Evolutionary conservation across 2,329 filamentous ascomycete genomes (phyloP).

Genomic region (Botrytis fragariae): DNA sequence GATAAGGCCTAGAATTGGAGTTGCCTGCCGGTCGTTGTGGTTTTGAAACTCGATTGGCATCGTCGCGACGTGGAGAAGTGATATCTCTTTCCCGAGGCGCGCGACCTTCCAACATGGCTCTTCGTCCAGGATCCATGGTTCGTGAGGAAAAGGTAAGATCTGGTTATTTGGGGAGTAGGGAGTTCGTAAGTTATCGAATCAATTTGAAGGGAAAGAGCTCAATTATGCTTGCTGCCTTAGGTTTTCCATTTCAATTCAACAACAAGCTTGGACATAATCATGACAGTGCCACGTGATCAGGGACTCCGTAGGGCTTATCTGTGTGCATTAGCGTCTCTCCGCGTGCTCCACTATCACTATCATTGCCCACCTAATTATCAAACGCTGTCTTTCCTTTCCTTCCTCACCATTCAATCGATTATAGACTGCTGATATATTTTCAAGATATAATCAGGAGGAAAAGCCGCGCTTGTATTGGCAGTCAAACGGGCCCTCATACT

Average conservation of each 20-base stretch:
- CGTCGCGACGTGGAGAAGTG: conserved; percentile 55
- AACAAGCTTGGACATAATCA: background rate
- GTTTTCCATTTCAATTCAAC: background rate
- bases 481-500: too few relatives aligned
- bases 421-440: background rate
- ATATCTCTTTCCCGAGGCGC: conserved; percentile 48
- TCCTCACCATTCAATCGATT: background rate
- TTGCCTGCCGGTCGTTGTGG: conserved; percentile 37
- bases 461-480: background rate
- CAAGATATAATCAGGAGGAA: background rate
- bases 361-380: background rate
- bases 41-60: conserved; percentile 57
- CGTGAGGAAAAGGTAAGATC: background rate
- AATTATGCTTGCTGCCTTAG: background rate
- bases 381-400: background rate
- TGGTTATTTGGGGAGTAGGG: background rate
- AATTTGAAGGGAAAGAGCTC: background rate
- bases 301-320: background rate
- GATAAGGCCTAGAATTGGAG: conserved; percentile 33
- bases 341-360: background rate
- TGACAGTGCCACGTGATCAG: background rate
- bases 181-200: background rate
- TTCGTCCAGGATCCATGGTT: conserved; percentile 37
- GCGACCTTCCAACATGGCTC: conserved; percentile 35
- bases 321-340: background rate